These are phyloP conservation scores for Hsuehochloa calcarea DNA, from an alignment of 176 grass and related monocot species.

Conservation along the genomic window DNA sequence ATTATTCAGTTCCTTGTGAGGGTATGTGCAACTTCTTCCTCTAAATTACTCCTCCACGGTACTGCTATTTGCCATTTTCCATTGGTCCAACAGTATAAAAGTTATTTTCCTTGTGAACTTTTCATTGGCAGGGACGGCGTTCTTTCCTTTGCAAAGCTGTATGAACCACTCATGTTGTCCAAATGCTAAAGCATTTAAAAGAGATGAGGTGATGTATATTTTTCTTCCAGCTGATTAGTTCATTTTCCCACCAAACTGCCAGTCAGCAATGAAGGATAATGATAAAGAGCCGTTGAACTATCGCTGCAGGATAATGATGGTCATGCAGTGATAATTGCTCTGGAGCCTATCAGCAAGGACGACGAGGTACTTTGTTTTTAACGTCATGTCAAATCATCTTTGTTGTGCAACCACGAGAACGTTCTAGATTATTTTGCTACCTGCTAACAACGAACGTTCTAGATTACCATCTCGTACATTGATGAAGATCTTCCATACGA, in stretches of 20 bases:
- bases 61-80: slow-evolving; percentile 11
- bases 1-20: slow-evolving; percentile 78
- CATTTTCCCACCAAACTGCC: slow-evolving; percentile 20
- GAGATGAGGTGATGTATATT: slow-evolving; percentile 58
- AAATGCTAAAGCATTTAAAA: slow-evolving; percentile 96
- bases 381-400: neutral
- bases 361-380: slow-evolving; percentile 64
- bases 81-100: neutral
- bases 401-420: neutral
- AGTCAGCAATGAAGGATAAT: neutral
- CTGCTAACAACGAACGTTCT: neutral
- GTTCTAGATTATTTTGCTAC: neutral
- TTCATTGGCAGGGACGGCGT: slow-evolving; percentile 65
- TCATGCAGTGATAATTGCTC: slow-evolving; percentile 66
- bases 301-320: slow-evolving; percentile 78
- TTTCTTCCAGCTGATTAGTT: neutral
- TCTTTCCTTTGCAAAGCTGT: slow-evolving; percentile 97
- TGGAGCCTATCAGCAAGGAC: slow-evolving; percentile 42
- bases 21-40: slow-evolving; percentile 37
- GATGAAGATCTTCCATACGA: slow-evolving; percentile 77
- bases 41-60: neutral
- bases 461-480: slow-evolving; percentile 94
- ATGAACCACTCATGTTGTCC: slow-evolving; percentile 98
- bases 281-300: slow-evolving; percentile 13
- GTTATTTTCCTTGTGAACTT: slow-evolving; percentile 13